Percentiles rank a stretch among this genome's conserved stretches.
Conservation (phyloP, 495 filamentous ascomycete species). For the Podospora conica region DNA sequence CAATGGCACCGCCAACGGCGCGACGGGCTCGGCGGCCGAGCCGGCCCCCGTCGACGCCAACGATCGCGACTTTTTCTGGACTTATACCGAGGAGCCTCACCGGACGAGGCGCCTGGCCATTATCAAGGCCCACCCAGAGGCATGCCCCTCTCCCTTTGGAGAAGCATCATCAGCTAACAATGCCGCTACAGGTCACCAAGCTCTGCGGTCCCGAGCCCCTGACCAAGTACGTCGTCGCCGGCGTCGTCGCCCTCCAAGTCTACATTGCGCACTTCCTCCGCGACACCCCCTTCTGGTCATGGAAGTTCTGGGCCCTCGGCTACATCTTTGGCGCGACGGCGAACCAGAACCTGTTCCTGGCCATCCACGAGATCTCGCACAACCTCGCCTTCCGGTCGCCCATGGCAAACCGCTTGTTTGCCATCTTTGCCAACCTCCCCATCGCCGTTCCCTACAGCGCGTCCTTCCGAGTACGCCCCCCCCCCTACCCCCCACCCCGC, state of each 20-base stretch:
- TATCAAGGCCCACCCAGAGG: constrained; percentile 98
- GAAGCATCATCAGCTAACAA: constrained; percentile 6
- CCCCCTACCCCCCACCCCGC: background rate
- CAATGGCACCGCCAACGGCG: constrained; percentile 18
- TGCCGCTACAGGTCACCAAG: constrained; percentile 69
- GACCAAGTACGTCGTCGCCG: constrained; percentile 86
- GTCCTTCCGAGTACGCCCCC: constrained; percentile 68
- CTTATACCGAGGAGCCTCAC: constrained; percentile 97
- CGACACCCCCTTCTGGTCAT: constrained; percentile 73
- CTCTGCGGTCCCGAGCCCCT: constrained; percentile 95
- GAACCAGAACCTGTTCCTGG: constrained; percentile 98
- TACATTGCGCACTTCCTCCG: constrained; percentile 73
- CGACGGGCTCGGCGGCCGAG: constrained; percentile 6
- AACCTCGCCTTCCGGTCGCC: constrained; percentile 90
- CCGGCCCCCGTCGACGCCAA: constrained; percentile 34
- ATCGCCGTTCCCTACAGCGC: constrained; percentile 96
- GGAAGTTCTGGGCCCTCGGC: constrained; percentile 73
- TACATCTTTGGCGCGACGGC: constrained; percentile 93
- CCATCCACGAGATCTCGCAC: constrained; percentile 98
- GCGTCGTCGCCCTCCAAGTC: constrained; percentile 78
- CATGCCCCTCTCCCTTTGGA: constrained; percentile 28
- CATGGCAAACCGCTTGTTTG: constrained; percentile 75
- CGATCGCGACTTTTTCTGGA: constrained; percentile 68
- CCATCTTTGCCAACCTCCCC: constrained; percentile 89
- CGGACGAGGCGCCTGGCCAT: constrained; percentile 83